Conservation (phyloP, 1,139 yeast species). For the Candida gigantensis region DNA sequence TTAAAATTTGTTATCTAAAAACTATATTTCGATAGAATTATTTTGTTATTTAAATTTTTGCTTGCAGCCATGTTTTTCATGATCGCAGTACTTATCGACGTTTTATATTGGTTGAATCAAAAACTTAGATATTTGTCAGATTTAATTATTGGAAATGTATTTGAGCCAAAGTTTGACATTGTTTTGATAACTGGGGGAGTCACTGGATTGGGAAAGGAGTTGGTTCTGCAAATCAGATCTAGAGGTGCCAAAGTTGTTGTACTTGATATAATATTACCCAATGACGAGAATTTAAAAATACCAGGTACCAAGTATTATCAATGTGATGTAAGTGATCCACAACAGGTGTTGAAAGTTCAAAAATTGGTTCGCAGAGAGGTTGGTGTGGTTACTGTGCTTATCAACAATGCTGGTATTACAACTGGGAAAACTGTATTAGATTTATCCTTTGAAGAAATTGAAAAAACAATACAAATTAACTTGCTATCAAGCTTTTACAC, state of each 20-base stretch:
- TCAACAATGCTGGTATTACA: constrained; percentile 83
- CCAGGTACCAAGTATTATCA: constrained; percentile 52
- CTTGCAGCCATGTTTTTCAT: constrained; percentile 5
- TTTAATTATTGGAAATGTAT: constrained; percentile 48
- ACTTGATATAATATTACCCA: constrained; percentile 57
- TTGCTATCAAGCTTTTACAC: constrained; percentile 70
- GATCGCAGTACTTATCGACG: constrained; percentile 8
- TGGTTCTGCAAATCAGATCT: constrained; percentile 48
- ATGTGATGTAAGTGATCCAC: constrained; percentile 67
- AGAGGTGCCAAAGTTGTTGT: constrained; percentile 56
- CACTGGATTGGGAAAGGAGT: constrained; percentile 69
- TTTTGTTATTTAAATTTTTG: too few relatives aligned
- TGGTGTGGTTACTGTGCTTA: constrained; percentile 64
- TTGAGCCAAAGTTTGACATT: constrained; percentile 54
- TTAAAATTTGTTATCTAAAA: too few relatives aligned
- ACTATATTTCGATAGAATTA: too few relatives aligned
- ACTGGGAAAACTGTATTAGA: constrained; percentile 59
- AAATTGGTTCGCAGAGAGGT: constrained; percentile 42
- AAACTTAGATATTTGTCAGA: constrained; percentile 33
- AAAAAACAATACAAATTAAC: constrained; percentile 62
- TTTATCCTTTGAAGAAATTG: constrained; percentile 57
- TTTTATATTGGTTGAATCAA: constrained; percentile 26
- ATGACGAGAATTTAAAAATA: constrained; percentile 23
- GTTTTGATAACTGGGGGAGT: constrained; percentile 84
- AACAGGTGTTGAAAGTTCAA: constrained; percentile 39